Evolutionary conservation across 345 rosid species (phyloP), one percentile per base, ranked within the genome.

Genomic region (Populus alba): DNA sequence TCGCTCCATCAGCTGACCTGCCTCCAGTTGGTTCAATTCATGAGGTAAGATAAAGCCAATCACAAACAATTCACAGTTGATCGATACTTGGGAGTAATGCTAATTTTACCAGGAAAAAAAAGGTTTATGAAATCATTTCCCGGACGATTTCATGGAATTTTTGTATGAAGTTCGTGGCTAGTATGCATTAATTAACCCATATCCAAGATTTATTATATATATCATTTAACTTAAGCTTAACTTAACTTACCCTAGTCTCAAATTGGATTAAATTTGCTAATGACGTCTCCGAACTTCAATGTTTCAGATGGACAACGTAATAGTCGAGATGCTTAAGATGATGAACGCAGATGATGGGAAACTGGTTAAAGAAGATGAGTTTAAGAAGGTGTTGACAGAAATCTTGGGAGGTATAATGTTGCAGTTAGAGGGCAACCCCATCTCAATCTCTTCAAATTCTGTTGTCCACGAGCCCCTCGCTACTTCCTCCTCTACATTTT

Each of bases 401-500:
- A 85, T 94, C 73, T 81, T 97, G 79, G 97, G 95, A 79, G 91
- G 92, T 66, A 75, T 92, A 68, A 91, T 97, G 99, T 77, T 92
- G 84, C 97, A 92, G 77, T 84, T 94, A 25, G 97, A 94, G 81
- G 92, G 90, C 47, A 90, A 70, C 74, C 92, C 95, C 13, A 87
- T 97, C 49, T 82, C 91, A 23, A 85, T 92, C 43, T 94, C 95
- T 23, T 80, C 93, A 2, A 91, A 91, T 82, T 88, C 97, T 17
- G 99, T 94, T 45, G 98, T 97, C 81, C 97, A 94, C 39, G 99
- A 97, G 88, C 97, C 99, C 16, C 92, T 91, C 7, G 80, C 87
- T 16, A 33, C 5, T 33, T 87, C 97, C 11, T 79, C 90, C 25
- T 73, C 92, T 9, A 73, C 90, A 27, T 86, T 92, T 75, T 80